Base-by-base conservation (phyloP, 495 filamentous ascomycete genomes). In the Penicillium malachiteum region DNA sequence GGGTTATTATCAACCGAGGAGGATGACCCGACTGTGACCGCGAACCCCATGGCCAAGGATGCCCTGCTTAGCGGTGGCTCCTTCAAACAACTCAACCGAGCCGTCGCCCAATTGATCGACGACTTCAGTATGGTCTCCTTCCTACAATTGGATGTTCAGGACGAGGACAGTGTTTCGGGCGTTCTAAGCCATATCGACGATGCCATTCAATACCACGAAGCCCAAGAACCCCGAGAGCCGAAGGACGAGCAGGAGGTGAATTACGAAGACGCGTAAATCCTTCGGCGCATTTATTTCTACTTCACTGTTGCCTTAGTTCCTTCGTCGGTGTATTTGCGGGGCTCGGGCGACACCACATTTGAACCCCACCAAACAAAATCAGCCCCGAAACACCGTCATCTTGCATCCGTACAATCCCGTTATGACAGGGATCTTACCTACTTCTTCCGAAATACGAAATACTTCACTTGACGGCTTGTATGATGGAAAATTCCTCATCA, bases 81-180 rank as follows among this genome's bases (percentile, higher is more conserved):
- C 2, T 96, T 95, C 69, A 81, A 87, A 48, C 81, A 79, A 51
- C 75, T 96, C 51, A 96, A 96, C 59, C 80, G 76, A 52, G 92
- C 92, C 1, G 92, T 98, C 17, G 94, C 88, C 11, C 83, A 86
- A 48, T 73, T 98, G 51, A 92, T 98, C 53, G 94, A 97, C 71
- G 92, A 88, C 69, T 98, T 96, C 71, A 95, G 92, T 70, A 96
- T 98, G 91, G 92, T 98, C 5, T 94, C 87, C 16, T 98, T 94
- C 67, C 75, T 97, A 38, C 87, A 91, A 75, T 74, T 98, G 34
- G 89, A 97, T 66, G 90, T 84, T 45, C 89, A 92, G 61, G 87
- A 96, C 59, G 94, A 97, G 71, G 94, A 98, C 59, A 97, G 93
- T 66, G 89, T 98, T 8, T 85, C 82, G 4, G 85, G 86, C 7